phyloP scores from a whole-genome alignment of 768 basidiomycete species.

The Paxillus involutus region DNA sequence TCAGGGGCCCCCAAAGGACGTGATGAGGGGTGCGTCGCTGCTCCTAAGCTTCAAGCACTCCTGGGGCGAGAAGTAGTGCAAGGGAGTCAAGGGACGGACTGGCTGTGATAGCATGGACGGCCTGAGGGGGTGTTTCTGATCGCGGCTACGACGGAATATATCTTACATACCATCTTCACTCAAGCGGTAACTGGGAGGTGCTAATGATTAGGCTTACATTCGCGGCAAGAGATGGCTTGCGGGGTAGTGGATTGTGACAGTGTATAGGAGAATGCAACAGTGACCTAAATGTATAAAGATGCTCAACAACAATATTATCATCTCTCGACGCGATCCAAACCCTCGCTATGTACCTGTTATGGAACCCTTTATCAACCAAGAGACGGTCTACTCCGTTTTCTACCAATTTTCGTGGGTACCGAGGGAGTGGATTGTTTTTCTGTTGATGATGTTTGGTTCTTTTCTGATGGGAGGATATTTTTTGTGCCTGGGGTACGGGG shows the following conservation, averaged over 20 bases:
- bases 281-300: slow-evolving; percentile 29
- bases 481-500: slow-evolving; percentile 18
- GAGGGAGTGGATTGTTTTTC: slow-evolving; percentile 13
- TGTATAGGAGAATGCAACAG: slow-evolving; percentile 25
- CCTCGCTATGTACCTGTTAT: slow-evolving; percentile 13
- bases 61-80: slow-evolving; percentile 24
- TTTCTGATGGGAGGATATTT: slow-evolving; percentile 15
- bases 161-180: slow-evolving; percentile 25
- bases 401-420: slow-evolving; percentile 22
- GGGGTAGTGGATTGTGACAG: slow-evolving; percentile 25
- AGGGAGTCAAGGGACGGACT: neutral
- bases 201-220: slow-evolving; percentile 27
- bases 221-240: slow-evolving; percentile 17
- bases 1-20: slow-evolving; percentile 14
- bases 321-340: slow-evolving; percentile 12
- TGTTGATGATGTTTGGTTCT: slow-evolving; percentile 3
- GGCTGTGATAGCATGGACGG: neutral
- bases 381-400: slow-evolving; percentile 34
- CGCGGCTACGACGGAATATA: slow-evolving; percentile 9
- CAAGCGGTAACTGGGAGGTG: slow-evolving; percentile 8
- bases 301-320: slow-evolving; percentile 21
- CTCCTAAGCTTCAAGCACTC: slow-evolving; percentile 31
- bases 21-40: slow-evolving; percentile 27
- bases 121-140: neutral
- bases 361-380: slow-evolving; percentile 21